These are phyloP conservation scores for Mycosarcoma maydis DNA, from an alignment of 1,284 basidiomycete genomes.

Conservation along the genomic window DNA sequence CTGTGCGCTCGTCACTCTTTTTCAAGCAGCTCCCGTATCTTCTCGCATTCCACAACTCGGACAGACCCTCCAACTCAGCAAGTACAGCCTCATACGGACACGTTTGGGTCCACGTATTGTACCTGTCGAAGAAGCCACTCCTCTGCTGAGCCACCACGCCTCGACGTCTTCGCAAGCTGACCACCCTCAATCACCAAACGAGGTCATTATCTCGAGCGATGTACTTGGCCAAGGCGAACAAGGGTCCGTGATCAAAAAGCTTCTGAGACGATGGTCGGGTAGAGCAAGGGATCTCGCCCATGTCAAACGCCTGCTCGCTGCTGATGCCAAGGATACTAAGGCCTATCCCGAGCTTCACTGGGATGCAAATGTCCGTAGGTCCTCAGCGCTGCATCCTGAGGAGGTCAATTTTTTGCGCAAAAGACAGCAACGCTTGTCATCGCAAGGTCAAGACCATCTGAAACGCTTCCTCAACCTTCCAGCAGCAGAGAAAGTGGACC, in stretches of 20 bases:
- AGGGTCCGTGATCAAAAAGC: slow-evolving; percentile 17
- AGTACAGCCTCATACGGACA: slow-evolving; percentile 28
- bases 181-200: background rate
- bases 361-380: slow-evolving; percentile 56
- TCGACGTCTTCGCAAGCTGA: background rate
- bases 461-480: slow-evolving; percentile 46
- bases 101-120: slow-evolving; percentile 32
- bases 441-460: slow-evolving; percentile 31
- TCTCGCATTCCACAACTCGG: slow-evolving; percentile 48
- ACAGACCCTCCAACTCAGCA: slow-evolving; percentile 31
- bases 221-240: slow-evolving; percentile 26
- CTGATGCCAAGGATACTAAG: slow-evolving; percentile 38
- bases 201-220: slow-evolving; percentile 43
- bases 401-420: slow-evolving; percentile 44
- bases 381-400: slow-evolving; percentile 42
- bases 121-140: slow-evolving; percentile 17
- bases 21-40: slow-evolving; percentile 57
- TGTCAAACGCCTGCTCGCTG: slow-evolving; percentile 35
- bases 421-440: slow-evolving; percentile 35
- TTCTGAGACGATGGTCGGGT: slow-evolving; percentile 47
- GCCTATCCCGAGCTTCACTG: slow-evolving; percentile 59
- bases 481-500: slow-evolving; percentile 59
- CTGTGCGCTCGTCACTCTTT: slow-evolving; percentile 59
- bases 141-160: background rate
- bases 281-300: slow-evolving; percentile 52